Evolutionary conservation across 208 protist genomes (phyloP).

Genomic region (Trypanosoma cruzi): DNA sequence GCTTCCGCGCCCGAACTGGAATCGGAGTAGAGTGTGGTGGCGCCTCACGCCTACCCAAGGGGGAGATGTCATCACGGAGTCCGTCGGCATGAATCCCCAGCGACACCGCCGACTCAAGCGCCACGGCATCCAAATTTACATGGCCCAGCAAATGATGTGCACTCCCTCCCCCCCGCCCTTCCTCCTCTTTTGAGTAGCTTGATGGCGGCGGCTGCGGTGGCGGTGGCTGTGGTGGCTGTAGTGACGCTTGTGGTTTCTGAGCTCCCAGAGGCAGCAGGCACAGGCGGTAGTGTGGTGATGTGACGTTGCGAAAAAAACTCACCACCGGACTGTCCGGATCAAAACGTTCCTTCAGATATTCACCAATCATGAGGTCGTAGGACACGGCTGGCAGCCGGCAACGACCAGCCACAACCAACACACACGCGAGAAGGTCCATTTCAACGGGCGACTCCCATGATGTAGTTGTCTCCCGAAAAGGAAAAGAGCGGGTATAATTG

Average conservation of each 20-base stretch:
- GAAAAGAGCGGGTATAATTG: slow-evolving; percentile 47
- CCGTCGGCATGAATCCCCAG: neutral
- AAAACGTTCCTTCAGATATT: slow-evolving; percentile 69
- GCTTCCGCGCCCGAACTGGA: slow-evolving; percentile 10
- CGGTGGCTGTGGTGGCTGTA: neutral
- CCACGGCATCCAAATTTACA: neutral
- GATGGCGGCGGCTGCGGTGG: neutral
- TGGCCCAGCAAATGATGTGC: neutral
- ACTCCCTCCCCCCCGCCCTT: neutral
- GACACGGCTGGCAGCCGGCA: slow-evolving; percentile 32
- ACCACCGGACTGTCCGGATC: slow-evolving; percentile 40
- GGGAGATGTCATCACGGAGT: no score
- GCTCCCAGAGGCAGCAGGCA: slow-evolving; percentile 16
- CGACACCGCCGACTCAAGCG: neutral
- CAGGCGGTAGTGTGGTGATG: slow-evolving; percentile 39
- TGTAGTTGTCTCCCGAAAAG: slow-evolving; percentile 47
- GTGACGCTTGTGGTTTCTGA: neutral
- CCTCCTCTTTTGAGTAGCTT: neutral
- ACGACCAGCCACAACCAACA: slow-evolving; percentile 60
- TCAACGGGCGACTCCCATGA: slow-evolving; percentile 82
- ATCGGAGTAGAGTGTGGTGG: slow-evolving; percentile 18
- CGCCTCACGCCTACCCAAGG: neutral
- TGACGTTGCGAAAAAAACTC: slow-evolving; percentile 48
- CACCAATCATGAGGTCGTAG: slow-evolving; percentile 40
- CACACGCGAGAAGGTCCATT: slow-evolving; percentile 79